Evolutionary conservation across 192 early-diverging fungal species (phyloP).

Genomic region (Coemansia sp.): DNA sequence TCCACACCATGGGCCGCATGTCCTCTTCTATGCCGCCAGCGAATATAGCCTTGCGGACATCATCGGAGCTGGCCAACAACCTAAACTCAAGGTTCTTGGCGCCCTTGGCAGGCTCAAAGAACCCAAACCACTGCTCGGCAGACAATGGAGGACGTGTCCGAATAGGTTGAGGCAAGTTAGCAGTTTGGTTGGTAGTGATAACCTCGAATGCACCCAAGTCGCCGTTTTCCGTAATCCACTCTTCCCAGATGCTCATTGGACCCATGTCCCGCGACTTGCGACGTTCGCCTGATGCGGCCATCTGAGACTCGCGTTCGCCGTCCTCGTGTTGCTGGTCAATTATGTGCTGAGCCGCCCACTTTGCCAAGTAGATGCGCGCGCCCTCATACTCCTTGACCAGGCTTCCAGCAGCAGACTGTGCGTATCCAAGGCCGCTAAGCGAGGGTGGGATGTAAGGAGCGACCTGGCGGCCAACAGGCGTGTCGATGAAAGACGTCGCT

Average conservation of each 20-base stretch:
- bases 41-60: conserved; percentile 65
- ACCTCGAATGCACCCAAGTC: conserved; percentile 53
- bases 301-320: conserved; percentile 40
- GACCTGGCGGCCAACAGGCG: conserved; percentile 53
- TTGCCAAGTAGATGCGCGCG: conserved; percentile 74
- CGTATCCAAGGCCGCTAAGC: conserved; percentile 58
- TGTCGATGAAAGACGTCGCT: conserved; percentile 58
- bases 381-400: conserved; percentile 79
- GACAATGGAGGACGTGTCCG: conserved; percentile 58
- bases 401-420: conserved; percentile 59
- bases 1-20: conserved; percentile 84
- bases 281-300: conserved; percentile 10
- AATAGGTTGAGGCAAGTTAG: conserved; percentile 44
- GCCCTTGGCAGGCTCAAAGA: conserved; percentile 59
- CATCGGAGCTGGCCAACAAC: conserved; percentile 54
- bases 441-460: conserved; percentile 54
- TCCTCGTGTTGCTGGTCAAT: conserved; percentile 57
- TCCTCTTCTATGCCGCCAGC: conserved; percentile 78
- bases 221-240: conserved; percentile 49
- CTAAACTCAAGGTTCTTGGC: conserved; percentile 33
- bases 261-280: conserved; percentile 11
- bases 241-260: conserved; percentile 54
- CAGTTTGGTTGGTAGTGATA: conserved; percentile 33
- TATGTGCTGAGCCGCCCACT: conserved; percentile 70
- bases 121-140: conserved; percentile 70